Conservation (phyloP, 2,329 filamentous ascomycete species). For the Sarocladiaceae sp. region DNA sequence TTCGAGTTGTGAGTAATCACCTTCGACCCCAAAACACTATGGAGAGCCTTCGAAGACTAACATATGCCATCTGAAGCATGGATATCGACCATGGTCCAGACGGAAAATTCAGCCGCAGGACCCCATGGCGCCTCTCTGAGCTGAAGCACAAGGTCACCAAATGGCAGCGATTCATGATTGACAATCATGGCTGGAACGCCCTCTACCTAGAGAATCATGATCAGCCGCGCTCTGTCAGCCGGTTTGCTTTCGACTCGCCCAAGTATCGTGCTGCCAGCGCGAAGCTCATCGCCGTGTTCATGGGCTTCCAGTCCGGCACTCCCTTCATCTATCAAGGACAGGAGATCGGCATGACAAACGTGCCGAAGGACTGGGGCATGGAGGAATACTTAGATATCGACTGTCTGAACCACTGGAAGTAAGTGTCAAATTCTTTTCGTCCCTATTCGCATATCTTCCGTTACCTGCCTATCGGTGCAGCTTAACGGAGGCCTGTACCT, state of each 20-base stretch:
- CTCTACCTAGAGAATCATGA: conserved; percentile 65
- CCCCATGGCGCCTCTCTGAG: conserved; percentile 45
- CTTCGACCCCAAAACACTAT: background rate
- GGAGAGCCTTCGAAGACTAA: conserved; percentile 3
- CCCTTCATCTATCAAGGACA: conserved; percentile 68
- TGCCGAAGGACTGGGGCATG: conserved; percentile 56
- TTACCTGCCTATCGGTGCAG: too few species aligned
- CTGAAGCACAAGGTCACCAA: conserved; percentile 50
- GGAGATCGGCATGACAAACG: conserved; percentile 63
- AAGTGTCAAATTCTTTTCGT: too few species aligned
- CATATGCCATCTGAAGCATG: conserved; percentile 29
- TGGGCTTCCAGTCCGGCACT: conserved; percentile 56
- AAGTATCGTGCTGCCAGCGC: conserved; percentile 44
- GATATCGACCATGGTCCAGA: conserved; percentile 42
- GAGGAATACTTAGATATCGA: conserved; percentile 67
- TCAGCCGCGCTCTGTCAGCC: conserved; percentile 55
- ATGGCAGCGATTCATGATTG: conserved; percentile 57
- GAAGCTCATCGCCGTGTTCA: conserved; percentile 57
- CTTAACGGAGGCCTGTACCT: background rate
- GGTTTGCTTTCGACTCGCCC: conserved; percentile 48
- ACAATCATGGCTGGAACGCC: conserved; percentile 60
- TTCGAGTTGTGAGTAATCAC: conserved; percentile 52
- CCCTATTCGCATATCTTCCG: too few species aligned
- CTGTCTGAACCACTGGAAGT: conserved; percentile 47
- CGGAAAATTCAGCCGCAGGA: conserved; percentile 37